Percentiles rank a stretch among this genome's conserved stretches.
phyloP scores from a whole-genome alignment of 2,329 filamentous ascomycete species.

The Thermoascus crustaceus region DNA sequence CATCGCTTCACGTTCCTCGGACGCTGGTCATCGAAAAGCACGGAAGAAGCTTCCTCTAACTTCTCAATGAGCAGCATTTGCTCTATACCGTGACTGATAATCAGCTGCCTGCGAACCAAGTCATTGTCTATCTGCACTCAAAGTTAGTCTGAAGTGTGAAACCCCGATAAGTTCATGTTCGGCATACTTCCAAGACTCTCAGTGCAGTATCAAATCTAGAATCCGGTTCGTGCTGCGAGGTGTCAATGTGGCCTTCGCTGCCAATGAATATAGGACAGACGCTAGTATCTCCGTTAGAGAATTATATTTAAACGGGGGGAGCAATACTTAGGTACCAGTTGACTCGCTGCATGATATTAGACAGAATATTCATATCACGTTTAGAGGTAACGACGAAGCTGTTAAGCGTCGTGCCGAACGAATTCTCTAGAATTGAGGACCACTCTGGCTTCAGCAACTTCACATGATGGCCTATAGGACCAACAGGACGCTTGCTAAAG shows the following conservation, averaged over 20 bases:
- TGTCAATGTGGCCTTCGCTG: conserved; percentile 48
- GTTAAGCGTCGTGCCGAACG: conserved; percentile 60
- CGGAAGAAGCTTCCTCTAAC: conserved; percentile 55
- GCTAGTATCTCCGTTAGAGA: conserved; percentile 26
- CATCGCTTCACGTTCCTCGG: conserved; percentile 66
- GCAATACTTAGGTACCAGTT: conserved; percentile 37
- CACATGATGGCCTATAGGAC: conserved; percentile 73
- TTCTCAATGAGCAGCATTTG: conserved; percentile 71
- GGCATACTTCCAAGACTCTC: conserved; percentile 56
- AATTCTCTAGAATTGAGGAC: conserved; percentile 72
- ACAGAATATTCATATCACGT: conserved; percentile 63
- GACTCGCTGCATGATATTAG: conserved; percentile 53
- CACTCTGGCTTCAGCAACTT: conserved; percentile 71
- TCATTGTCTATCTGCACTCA: conserved; percentile 61
- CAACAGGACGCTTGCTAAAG: conserved; percentile 67
- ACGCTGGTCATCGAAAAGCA: conserved; percentile 57
- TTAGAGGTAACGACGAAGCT: conserved; percentile 76
- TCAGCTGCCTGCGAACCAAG: conserved; percentile 67
- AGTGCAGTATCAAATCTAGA: conserved; percentile 66
- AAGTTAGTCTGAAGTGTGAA: conserved; percentile 13
- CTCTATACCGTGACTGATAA: conserved; percentile 76
- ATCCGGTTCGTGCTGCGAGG: conserved; percentile 64
- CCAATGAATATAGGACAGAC: conserved; percentile 57
- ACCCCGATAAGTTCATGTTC: neutral
- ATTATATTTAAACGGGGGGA: neutral